Conservation (phyloP, 306 rosid genomes). For the Lathyrus sativus region DNA sequence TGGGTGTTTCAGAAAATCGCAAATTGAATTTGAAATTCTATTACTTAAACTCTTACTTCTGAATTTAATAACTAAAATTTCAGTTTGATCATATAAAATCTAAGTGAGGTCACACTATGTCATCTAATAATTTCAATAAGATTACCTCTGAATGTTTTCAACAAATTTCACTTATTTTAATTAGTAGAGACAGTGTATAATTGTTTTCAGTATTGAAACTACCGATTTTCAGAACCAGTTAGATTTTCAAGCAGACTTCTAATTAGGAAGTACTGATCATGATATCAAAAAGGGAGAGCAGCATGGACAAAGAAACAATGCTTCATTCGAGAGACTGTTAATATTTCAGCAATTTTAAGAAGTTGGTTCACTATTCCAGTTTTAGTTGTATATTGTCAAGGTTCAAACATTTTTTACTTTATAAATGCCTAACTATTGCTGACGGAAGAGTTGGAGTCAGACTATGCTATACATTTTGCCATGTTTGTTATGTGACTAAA, state of each 20-base stretch:
- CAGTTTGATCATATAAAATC: background rate
- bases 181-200: background rate
- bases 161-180: conserved; percentile 22
- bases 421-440: conserved; percentile 10
- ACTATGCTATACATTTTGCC: conserved; percentile 13
- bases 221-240: conserved; percentile 1
- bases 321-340: conserved; percentile 5
- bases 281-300: conserved; percentile 8
- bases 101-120: conserved; percentile 12
- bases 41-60: background rate
- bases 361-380: conserved; percentile 1
- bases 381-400: background rate
- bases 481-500: conserved; percentile 26
- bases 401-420: conserved; percentile 21
- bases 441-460: conserved; percentile 3
- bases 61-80: background rate
- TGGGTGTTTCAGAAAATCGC: conserved; percentile 13
- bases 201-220: background rate
- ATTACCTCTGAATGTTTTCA: conserved; percentile 22
- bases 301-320: conserved; percentile 15
- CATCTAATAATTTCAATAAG: background rate
- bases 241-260: conserved; percentile 5
- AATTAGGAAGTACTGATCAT: conserved; percentile 11
- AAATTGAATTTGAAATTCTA: conserved; percentile 12
- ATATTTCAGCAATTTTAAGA: conserved; percentile 10